phyloP scores from a whole-genome alignment of 129 eudicot species.

The Cynara cardunculus region DNA sequence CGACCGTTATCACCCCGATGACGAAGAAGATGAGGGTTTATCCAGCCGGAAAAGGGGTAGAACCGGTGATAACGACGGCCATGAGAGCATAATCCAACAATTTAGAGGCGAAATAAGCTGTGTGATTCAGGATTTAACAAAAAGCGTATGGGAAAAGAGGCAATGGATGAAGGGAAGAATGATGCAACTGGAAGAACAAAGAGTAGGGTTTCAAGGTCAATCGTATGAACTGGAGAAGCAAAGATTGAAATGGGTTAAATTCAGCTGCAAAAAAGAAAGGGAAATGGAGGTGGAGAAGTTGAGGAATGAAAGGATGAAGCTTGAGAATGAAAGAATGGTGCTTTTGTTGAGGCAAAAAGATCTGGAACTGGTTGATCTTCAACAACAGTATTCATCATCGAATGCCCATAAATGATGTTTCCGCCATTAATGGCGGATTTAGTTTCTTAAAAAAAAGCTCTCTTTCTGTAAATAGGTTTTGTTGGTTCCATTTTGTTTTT shows the following conservation, averaged over 20 bases:
- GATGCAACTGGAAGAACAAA: slow-evolving; percentile 59
- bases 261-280: slow-evolving; percentile 66
- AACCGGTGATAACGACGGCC: slow-evolving; percentile 10
- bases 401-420: slow-evolving; percentile 36
- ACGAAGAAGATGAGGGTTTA: slow-evolving; percentile 34
- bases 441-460: neutral
- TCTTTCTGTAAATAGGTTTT: neutral
- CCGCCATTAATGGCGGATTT: slow-evolving; percentile 40
- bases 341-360: slow-evolving; percentile 64
- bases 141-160: slow-evolving; percentile 59
- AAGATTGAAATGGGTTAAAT: slow-evolving; percentile 70
- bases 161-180: slow-evolving; percentile 61
- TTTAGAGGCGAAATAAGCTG: slow-evolving; percentile 37
- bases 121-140: slow-evolving; percentile 41
- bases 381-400: slow-evolving; percentile 29
- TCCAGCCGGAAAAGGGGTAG: slow-evolving; percentile 24
- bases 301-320: slow-evolving; percentile 52
- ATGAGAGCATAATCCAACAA: slow-evolving; percentile 29
- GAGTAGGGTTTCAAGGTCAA: slow-evolving; percentile 42
- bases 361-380: slow-evolving; percentile 49
- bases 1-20: slow-evolving; percentile 9
- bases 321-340: slow-evolving; percentile 83
- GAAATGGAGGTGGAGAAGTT: slow-evolving; percentile 79
- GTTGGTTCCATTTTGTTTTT: neutral
- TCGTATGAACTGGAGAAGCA: slow-evolving; percentile 65